phyloP scores from a whole-genome alignment of 2,329 filamentous ascomycete genomes.

The Neonectria coccinea region DNA sequence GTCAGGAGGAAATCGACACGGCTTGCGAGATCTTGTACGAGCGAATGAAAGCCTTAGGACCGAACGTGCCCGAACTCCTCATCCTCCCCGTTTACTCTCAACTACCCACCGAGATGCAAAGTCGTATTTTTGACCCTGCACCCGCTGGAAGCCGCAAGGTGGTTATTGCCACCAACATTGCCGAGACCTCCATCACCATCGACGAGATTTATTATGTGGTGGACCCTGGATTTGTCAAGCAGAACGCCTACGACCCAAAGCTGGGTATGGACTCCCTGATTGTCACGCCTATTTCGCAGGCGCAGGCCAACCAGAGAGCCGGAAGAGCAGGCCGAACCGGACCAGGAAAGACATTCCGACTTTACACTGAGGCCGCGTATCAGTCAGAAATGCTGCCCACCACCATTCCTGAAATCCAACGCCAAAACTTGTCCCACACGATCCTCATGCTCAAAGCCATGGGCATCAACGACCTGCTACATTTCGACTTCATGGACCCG shows the following conservation, averaged over 20 bases:
- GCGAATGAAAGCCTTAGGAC: slow-evolving; percentile 94
- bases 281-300: slow-evolving; percentile 95
- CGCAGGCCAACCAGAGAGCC: slow-evolving; percentile 93
- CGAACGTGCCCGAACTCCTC: slow-evolving; percentile 89
- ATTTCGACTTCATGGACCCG: slow-evolving; percentile 99
- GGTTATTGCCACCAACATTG: slow-evolving; percentile 98
- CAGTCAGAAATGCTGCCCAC: slow-evolving; percentile 98
- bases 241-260: slow-evolving; percentile 96
- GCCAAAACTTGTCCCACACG: slow-evolving; percentile 90
- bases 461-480: slow-evolving; percentile 97
- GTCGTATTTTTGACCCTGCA: slow-evolving; percentile 92
- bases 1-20: slow-evolving; percentile 97
- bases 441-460: slow-evolving; percentile 99
- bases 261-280: slow-evolving; percentile 97
- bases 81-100: slow-evolving; percentile 97
- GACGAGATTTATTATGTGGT: slow-evolving; percentile 98
- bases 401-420: slow-evolving; percentile 95
- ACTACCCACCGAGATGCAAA: slow-evolving; percentile 93
- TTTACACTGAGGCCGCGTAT: slow-evolving; percentile 96
- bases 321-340: slow-evolving; percentile 94
- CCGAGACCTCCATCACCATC: slow-evolving; percentile 97
- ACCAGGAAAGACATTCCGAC: slow-evolving; percentile 93
- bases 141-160: slow-evolving; percentile 89
- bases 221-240: slow-evolving; percentile 97
- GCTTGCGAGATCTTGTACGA: slow-evolving; percentile 93